phyloP scores from a whole-genome alignment of 2,329 filamentous ascomycete species.

The Colletotrichum camelliae region DNA sequence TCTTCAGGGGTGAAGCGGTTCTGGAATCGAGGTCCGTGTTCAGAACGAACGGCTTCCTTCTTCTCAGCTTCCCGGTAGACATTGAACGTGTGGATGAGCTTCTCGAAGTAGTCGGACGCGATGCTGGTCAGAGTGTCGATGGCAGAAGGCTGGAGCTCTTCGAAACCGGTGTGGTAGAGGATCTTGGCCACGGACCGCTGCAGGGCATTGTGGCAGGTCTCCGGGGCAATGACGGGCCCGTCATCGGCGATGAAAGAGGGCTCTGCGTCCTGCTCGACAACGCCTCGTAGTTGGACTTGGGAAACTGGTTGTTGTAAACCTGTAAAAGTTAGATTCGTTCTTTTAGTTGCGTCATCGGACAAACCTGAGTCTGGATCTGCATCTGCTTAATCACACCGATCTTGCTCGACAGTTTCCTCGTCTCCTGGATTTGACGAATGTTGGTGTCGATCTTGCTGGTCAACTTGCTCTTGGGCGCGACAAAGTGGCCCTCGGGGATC shows the following conservation, averaged over 20 bases:
- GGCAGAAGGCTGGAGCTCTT: conserved; percentile 95
- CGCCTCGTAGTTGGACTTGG: conserved; percentile 90
- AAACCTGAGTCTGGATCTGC: conserved; percentile 95
- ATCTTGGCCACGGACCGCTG: conserved; percentile 93
- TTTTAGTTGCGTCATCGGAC: conserved; percentile 23
- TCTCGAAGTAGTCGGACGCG: conserved; percentile 87
- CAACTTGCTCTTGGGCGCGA: conserved; percentile 74
- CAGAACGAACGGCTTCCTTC: conserved; percentile 58
- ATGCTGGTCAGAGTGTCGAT: conserved; percentile 90
- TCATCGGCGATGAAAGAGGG: conserved; percentile 90
- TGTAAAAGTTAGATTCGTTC: conserved; percentile 37
- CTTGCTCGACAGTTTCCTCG: conserved; percentile 92
- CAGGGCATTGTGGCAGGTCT: conserved; percentile 81
- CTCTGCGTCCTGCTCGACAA: conserved; percentile 84
- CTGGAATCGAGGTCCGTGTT: conserved; percentile 53
- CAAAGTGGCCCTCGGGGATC: conserved; percentile 77
- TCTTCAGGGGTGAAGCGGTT: conserved; percentile 83
- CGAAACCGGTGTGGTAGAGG: conserved; percentile 95
- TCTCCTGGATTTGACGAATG: conserved; percentile 95
- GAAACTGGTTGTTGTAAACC: conserved; percentile 98
- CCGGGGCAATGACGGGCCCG: conserved; percentile 84
- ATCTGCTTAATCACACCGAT: conserved; percentile 99
- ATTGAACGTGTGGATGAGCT: conserved; percentile 80
- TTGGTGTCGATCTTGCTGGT: conserved; percentile 86
- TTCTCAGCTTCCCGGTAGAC: conserved; percentile 85